These are phyloP conservation scores for Calonectria pauciramosa DNA, from an alignment of 2,329 filamentous ascomycete species.

Conservation along the genomic window DNA sequence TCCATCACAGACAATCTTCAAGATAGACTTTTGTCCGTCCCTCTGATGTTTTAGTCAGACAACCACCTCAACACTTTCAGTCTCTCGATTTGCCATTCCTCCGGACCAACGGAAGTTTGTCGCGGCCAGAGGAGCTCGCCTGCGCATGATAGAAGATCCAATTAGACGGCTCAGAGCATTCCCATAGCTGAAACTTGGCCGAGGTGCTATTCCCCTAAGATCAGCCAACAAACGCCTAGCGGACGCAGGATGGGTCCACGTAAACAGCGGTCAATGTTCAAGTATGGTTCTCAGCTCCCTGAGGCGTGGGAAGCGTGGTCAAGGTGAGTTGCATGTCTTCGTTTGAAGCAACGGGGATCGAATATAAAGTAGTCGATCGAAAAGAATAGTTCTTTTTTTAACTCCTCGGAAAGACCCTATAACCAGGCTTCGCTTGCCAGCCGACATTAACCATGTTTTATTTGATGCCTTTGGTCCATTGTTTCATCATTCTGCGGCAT, in stretches of 20 bases:
- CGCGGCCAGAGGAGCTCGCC: not conserved
- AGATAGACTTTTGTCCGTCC: not conserved
- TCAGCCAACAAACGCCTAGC: not conserved
- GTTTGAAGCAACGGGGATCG: not conserved
- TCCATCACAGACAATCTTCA: not conserved
- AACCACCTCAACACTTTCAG: not conserved
- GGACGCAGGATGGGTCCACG: not conserved
- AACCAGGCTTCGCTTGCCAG: not conserved
- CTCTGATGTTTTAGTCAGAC: not conserved
- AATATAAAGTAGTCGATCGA: not conserved
- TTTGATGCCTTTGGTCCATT: not conserved
- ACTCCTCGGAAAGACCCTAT: not conserved
- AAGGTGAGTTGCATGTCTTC: not conserved
- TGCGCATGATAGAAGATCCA: not conserved
- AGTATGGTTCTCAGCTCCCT: not conserved
- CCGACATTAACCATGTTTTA: not conserved
- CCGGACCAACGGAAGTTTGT: slow-evolving; percentile 11
- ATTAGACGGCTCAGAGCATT: not conserved
- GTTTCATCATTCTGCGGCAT: not conserved
- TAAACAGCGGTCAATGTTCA: not conserved
- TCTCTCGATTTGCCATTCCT: not conserved
- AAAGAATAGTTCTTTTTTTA: not conserved
- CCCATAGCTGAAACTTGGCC: not conserved
- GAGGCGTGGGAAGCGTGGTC: not conserved
- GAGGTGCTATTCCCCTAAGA: not conserved